Base-by-base conservation (phyloP, 306 rosid species). In the Quercus ilex region DNA sequence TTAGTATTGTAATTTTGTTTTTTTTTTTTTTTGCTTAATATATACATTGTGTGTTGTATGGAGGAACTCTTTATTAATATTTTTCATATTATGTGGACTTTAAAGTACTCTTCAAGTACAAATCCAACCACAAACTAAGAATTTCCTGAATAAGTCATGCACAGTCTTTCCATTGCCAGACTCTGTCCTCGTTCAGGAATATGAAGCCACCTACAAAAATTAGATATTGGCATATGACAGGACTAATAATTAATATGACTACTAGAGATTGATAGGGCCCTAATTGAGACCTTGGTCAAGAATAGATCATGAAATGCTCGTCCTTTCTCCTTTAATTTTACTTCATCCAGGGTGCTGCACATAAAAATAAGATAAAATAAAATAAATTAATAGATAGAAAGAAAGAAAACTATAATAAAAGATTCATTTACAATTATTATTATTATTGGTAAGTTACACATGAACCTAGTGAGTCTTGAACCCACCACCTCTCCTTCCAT, bases 251-350 rank as follows among this genome's bases (percentile, higher is more conserved):
- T 57, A 60, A 78, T 69, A 56, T 10, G 41, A 65, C 14, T 55
- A 31, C 70, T 18, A 28, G 17, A 19, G n/a, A 77, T 31, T 5
- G 62, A 79, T 63, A 81, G 67, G 28, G 59, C 49, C 56, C 28
- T 28, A 51, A 80, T 77, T 30, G 28, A 59, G 60, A 95, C 99
- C 99, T 95, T 95, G 78, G 97, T 95, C 88, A 95, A 86, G 90
- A 93, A 95, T 80, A 91, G 81, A 86, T 95, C 99, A 75, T 93
- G 92, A 81, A 92, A 95, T 73, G 91, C 60, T 89, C 96, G 90
- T 86, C 99, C 99, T 81, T 90, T 95, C 92, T 95, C 99, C 88
- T 95, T 93, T 82, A 95, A 81, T 74, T 90, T 95, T 73, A 89
- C 93, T 87, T 91, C 99, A 93, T 95, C 93, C 78, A 91, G 62